Base-by-base conservation (phyloP, 1,139 yeast genomes). In the Arxiozyma heterogenica region DNA sequence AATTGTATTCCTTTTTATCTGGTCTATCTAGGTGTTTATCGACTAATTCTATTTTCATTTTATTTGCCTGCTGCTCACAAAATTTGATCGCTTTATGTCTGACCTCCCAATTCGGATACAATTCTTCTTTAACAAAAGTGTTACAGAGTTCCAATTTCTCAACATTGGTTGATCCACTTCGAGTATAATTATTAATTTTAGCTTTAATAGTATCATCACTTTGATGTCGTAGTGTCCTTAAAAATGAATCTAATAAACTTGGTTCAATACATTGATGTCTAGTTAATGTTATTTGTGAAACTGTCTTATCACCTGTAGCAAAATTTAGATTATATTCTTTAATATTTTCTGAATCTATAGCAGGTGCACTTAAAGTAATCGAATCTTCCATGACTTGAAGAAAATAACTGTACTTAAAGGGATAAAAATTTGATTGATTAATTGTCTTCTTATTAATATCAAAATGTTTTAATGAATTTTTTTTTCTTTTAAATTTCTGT, bases 121-220 rank as follows among this genome's bases (percentile, higher is more conserved):
- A 53, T 27, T 74, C 70, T 1, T 64, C 56, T 4, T 62, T 42
- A 1, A 74, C 59, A 48, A 73, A 70, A 3, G 61, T 64, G 18
- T 61, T 51, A 56, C 80, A 77, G 42, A 51, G 55, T 20, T 51
- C 55, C 12, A 48, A 21, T 7, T 59, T 52, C 2, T 56, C 50
- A 21, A 49, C 39, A 4, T 52, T 50, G 6, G 57, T 54, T 1
- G 61, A 65, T 23, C 68, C 54, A 1, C 66, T 45, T n/a, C 55
- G 56, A 1, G 49, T 44, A 50, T 60, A 63, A 15, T 73, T 70
- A 52, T 76, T 75, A 41, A 77, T 56, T 44, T 72, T 64, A 47
- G 75, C 73, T 41, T 64, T 69, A 0, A 77, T 59, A 1, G 71
- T 72, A 58, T 77, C 81, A 57, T 78, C 82, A 41, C 75, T 69